Percentiles rank a stretch among this genome's conserved stretches.
These are phyloP conservation scores for Colletotrichum camelliae DNA, from an alignment of 2,329 filamentous ascomycete genomes.

Conservation along the genomic window DNA sequence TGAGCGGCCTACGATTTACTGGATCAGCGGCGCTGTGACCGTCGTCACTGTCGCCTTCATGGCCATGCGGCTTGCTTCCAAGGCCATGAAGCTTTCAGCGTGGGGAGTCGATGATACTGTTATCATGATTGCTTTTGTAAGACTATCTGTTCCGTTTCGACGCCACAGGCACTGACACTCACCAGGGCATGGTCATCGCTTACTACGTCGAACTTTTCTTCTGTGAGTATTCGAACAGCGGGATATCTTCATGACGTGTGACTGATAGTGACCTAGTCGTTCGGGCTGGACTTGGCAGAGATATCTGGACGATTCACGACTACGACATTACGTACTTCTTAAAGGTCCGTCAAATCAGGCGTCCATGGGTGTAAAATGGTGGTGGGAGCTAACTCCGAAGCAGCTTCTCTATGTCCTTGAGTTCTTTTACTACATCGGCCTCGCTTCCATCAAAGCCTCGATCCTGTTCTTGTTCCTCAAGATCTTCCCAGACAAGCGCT, in stretches of 20 bases:
- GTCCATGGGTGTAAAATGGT: neutral
- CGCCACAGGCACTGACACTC: neutral
- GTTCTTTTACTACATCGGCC: conserved; percentile 33
- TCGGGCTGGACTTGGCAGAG: conserved; percentile 35
- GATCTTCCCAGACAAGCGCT: neutral
- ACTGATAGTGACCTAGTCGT: conserved; percentile 22
- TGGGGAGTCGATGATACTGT: conserved; percentile 2
- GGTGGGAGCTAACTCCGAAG: neutral
- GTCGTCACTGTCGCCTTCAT: neutral
- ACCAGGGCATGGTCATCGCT: neutral
- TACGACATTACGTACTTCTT: conserved; percentile 31
- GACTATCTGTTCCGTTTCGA: neutral
- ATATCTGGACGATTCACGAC: conserved; percentile 38
- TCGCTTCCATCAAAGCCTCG: conserved; percentile 24
- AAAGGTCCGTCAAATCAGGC: conserved; percentile 23
- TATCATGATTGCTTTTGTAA: neutral
- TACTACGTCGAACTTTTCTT: neutral
- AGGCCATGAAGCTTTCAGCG: neutral
- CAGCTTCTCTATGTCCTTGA: conserved; percentile 32
- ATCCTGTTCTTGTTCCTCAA: neutral
- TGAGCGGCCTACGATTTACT: neutral
- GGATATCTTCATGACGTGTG: too few relatives aligned
- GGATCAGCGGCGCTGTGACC: neutral
- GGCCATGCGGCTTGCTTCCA: neutral
- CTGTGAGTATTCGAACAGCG: neutral